A percentile compares a stretch with the other conserved stretches of the same genome.
Evolutionary conservation across 331 rosid genomes (phyloP).

Genomic region (Dryas integrifolia): DNA sequence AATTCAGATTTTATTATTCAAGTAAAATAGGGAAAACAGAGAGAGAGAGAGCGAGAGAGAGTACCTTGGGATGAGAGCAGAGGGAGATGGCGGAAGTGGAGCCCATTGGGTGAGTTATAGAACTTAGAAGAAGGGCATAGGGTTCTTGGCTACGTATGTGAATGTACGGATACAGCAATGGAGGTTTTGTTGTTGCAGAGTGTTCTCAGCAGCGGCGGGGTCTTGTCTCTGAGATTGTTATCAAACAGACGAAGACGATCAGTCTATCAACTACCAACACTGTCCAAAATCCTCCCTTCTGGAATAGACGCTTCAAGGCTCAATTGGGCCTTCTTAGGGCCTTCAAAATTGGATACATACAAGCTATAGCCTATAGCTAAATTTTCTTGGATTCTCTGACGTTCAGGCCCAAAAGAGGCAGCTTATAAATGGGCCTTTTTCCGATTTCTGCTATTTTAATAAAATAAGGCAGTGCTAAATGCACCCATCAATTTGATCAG

Average conservation of each 20-base stretch:
- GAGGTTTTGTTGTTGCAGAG: not conserved
- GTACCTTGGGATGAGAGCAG: constrained; percentile 55
- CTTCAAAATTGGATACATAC: not conserved
- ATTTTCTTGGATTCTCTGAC: too few species aligned
- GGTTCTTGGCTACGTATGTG: not conserved
- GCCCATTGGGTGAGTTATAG: constrained; percentile 41
- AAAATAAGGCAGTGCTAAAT: too few species aligned
- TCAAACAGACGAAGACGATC: not conserved
- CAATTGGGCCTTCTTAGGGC: too few species aligned
- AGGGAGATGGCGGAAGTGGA: constrained; percentile 59
- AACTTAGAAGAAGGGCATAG: constrained; percentile 41
- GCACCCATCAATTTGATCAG: too few species aligned
- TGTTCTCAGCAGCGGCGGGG: constrained; percentile 6
- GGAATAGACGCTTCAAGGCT: too few species aligned
- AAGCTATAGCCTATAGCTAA: too few species aligned
- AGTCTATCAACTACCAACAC: constrained; percentile 7
- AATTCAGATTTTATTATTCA: not conserved
- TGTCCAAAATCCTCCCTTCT: not conserved
- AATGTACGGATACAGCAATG: not conserved
- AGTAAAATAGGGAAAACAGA: not conserved
- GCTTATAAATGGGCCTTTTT: too few species aligned
- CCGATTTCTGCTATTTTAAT: too few species aligned
- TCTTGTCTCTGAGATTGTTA: constrained; percentile 15
- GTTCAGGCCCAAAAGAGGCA: too few species aligned
- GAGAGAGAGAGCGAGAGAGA: constrained; percentile 3